Evolutionary conservation across 257 asterid genomes (phyloP).

Genomic region (Knoxia roxburghii): DNA sequence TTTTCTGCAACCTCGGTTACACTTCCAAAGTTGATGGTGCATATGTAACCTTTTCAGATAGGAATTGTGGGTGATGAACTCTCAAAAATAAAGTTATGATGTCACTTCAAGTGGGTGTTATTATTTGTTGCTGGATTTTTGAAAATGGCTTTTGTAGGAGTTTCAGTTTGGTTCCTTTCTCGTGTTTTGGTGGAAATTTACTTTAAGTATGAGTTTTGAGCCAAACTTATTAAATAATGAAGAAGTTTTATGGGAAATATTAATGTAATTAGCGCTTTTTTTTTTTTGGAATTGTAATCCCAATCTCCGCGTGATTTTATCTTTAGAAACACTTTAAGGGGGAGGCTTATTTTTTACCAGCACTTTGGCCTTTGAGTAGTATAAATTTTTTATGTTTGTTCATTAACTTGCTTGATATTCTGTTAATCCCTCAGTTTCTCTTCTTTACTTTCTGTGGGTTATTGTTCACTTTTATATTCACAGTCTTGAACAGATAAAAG

Average conservation of each 20-base stretch:
- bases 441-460: background rate
- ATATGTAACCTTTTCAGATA: background rate
- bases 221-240: background rate
- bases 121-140: background rate
- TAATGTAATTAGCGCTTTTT: background rate
- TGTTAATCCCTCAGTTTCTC: background rate
- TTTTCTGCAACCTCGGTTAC: background rate
- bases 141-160: background rate
- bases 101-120: background rate
- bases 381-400: background rate
- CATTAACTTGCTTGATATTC: background rate
- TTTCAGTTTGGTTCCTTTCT: background rate
- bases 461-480: background rate
- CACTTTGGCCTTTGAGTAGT: too few species aligned
- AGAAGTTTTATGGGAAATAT: background rate
- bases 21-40: background rate
- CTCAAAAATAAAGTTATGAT: background rate
- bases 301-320: background rate
- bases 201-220: background rate
- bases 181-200: background rate
- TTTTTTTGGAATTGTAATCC: background rate
- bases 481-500: background rate
- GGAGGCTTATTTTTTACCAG: background rate
- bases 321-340: background rate
- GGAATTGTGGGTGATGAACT: background rate